phyloP scores from a whole-genome alignment of 2,329 filamentous ascomycete genomes.

The Aureobasidium sp. region DNA sequence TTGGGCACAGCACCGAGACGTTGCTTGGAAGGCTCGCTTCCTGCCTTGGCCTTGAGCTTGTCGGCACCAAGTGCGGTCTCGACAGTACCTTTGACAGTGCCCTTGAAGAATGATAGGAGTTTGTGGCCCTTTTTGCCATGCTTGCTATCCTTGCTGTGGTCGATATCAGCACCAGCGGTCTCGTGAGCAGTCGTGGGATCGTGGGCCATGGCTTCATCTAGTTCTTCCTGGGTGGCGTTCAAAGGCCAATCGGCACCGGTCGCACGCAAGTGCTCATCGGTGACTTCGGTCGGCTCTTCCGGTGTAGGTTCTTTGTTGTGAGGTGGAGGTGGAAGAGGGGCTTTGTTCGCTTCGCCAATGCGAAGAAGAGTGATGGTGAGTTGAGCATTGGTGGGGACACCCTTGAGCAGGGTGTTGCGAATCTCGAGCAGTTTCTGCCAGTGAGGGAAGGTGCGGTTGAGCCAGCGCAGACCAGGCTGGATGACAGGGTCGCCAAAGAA shows the following conservation, averaged over 20 bases:
- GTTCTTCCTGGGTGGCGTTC: constrained; percentile 57
- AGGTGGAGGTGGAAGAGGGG: constrained; percentile 61
- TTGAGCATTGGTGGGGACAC: constrained; percentile 80
- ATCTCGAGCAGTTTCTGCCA: constrained; percentile 72
- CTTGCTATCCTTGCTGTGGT: constrained; percentile 41
- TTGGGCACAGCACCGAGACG: constrained; percentile 62
- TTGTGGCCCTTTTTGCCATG: constrained; percentile 43
- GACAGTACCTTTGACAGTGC: constrained; percentile 63
- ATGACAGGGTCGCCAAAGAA: constrained; percentile 79
- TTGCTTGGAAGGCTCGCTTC: constrained; percentile 57
- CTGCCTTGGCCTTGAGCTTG: constrained; percentile 58
- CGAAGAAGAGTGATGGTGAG: constrained; percentile 73
- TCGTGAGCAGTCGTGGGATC: constrained; percentile 41
- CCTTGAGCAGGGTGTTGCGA: constrained; percentile 69
- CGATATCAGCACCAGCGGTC: constrained; percentile 47
- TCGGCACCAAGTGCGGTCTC: constrained; percentile 66
- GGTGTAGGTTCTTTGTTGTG: constrained; percentile 38
- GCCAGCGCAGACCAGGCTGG: constrained; percentile 48
- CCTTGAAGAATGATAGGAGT: constrained; percentile 61
- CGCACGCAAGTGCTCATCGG: constrained; percentile 44
- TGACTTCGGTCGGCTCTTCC: constrained; percentile 44
- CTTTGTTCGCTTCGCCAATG: constrained; percentile 72
- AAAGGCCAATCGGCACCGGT: constrained; percentile 49
- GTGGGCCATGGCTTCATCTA: constrained; percentile 51
- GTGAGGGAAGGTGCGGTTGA: constrained; percentile 57